phyloP scores from a whole-genome alignment of 345 rosid species.

The Aegle marmelos region DNA sequence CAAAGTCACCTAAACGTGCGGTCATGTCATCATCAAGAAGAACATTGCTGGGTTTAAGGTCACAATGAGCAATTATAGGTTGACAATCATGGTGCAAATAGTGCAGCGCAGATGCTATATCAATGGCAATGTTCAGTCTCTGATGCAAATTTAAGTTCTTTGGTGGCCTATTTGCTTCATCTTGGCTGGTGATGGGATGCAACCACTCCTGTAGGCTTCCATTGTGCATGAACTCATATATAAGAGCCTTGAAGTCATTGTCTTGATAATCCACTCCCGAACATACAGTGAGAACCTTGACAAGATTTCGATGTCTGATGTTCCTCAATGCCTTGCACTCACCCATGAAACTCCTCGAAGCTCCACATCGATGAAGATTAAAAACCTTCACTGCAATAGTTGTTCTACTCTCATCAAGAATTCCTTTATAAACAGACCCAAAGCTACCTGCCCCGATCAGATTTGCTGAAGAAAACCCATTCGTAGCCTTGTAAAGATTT shows the following conservation, averaged over 20 bases:
- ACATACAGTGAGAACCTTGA: neutral
- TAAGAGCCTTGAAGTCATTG: neutral
- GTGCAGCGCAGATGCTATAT: neutral
- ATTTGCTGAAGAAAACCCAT: neutral
- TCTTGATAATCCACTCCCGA: neutral
- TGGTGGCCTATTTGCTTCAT: no score
- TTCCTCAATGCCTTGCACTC: neutral
- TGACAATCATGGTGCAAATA: neutral
- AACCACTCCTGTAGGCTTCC: neutral
- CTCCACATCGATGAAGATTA: no score
- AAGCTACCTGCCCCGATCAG: neutral
- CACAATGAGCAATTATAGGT: neutral
- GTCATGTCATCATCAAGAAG: neutral
- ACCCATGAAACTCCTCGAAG: no score
- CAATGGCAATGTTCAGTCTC: neutral
- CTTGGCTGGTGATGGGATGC: neutral
- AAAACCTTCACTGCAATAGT: no score
- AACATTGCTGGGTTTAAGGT: neutral
- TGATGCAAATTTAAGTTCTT: neutral
- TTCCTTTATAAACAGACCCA: neutral
- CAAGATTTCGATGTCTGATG: no score
- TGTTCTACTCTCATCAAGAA: neutral
- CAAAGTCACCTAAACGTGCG: neutral
- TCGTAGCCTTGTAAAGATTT: neutral
- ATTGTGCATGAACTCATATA: neutral